Evolutionary conservation across 2,329 filamentous ascomycete species (phyloP).

Genomic region (Diplodia sapinea): DNA sequence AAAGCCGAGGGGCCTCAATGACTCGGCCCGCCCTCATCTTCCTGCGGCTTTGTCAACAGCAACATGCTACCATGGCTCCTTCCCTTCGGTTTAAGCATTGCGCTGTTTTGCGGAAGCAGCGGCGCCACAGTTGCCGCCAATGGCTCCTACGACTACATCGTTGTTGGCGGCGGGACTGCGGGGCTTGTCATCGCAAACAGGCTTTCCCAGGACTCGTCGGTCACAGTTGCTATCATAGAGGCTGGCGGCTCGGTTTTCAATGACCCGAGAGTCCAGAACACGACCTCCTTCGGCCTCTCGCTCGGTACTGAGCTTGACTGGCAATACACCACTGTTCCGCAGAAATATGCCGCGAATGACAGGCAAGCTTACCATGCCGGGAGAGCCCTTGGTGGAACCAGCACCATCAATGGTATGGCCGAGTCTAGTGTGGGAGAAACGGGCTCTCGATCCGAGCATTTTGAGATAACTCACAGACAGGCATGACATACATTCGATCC

Average conservation of each 20-base stretch:
- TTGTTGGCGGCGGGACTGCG: slow-evolving; percentile 35
- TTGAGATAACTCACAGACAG: slow-evolving; percentile 19
- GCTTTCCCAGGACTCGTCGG: slow-evolving; percentile 40
- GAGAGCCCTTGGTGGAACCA: slow-evolving; percentile 47
- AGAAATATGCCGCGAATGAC: slow-evolving; percentile 40
- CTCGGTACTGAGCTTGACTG: slow-evolving; percentile 47
- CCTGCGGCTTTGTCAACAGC: not conserved
- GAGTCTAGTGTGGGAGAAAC: not conserved
- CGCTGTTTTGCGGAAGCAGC: not conserved
- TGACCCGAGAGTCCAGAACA: slow-evolving; percentile 42
- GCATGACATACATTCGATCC: slow-evolving; percentile 33
- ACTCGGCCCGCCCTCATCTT: too few relatives aligned
- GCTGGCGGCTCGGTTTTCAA: slow-evolving; percentile 37
- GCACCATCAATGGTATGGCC: slow-evolving; percentile 45
- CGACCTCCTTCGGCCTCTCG: slow-evolving; percentile 35
- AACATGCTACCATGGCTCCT: not conserved
- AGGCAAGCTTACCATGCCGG: slow-evolving; percentile 41
- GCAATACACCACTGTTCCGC: slow-evolving; percentile 44
- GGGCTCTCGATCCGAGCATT: not conserved
- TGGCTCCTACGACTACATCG: slow-evolving; percentile 24
- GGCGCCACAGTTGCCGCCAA: not conserved
- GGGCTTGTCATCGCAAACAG: slow-evolving; percentile 35
- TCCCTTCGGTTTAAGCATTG: not conserved
- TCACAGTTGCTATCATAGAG: slow-evolving; percentile 36
- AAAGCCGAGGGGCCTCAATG: slow-evolving; percentile 3